Conservation (phyloP, 345 rosid genomes). For the Syzygium jambos region DNA sequence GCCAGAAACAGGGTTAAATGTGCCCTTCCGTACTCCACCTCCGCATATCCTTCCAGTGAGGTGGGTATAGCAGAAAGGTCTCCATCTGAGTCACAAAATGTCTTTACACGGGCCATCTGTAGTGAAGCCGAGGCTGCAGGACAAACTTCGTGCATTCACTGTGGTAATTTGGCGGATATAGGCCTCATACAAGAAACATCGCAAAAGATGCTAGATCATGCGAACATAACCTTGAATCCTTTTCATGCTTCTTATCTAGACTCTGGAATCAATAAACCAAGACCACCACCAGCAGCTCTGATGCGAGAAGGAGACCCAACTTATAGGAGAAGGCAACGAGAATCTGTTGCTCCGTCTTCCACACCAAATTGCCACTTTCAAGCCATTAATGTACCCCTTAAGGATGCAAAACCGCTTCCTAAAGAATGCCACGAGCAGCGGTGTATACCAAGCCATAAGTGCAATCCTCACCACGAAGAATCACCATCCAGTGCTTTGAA, state of each 20-base stretch:
- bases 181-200: conserved; percentile 19
- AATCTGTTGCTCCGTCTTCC: conserved; percentile 8
- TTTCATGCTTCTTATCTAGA: conserved; percentile 8
- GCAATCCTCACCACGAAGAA: conserved; percentile 37
- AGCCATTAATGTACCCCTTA: conserved; percentile 1
- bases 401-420: conserved; percentile 16
- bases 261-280: conserved; percentile 15
- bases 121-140: conserved; percentile 6
- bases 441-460: conserved; percentile 12
- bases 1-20: conserved; percentile 48
- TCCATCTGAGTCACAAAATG: conserved; percentile 19
- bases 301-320: conserved; percentile 21
- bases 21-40: conserved; percentile 36
- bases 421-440: conserved; percentile 12
- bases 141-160: conserved; percentile 51
- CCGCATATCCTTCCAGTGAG: conserved; percentile 14
- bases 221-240: conserved; percentile 8
- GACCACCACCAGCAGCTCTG: conserved; percentile 1
- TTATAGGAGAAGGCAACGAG: conserved; percentile 22
- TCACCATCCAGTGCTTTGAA: conserved; percentile 8
- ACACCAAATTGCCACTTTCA: conserved; percentile 5
- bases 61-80: conserved; percentile 10
- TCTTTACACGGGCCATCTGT: conserved; percentile 10
- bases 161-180: conserved; percentile 54
- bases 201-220: conserved; percentile 11